Percentiles rank a stretch among this genome's conserved stretches.
phyloP scores from a whole-genome alignment of 2,329 filamentous ascomycete species.

The Phialophora chinensis region DNA sequence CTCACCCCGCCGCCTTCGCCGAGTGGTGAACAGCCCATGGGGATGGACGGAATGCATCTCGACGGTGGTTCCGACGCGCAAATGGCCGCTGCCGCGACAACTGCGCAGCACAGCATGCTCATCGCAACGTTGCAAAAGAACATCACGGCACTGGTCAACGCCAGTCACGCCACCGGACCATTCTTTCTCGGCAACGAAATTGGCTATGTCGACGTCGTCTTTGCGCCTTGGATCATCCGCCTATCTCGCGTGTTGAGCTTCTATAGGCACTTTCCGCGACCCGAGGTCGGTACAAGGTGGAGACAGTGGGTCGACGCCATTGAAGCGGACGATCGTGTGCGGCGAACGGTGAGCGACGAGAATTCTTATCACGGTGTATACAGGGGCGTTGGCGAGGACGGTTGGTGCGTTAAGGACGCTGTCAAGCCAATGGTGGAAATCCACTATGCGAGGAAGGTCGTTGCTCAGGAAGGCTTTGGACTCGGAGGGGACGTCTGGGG shows the following conservation, averaged over 20 bases:
- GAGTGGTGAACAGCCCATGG: constrained; percentile 13
- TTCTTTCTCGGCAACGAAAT: constrained; percentile 68
- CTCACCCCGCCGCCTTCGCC: constrained; percentile 43
- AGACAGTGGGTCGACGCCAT: constrained; percentile 73
- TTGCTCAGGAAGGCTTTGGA: constrained; percentile 38
- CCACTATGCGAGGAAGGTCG: constrained; percentile 33
- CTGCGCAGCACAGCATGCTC: constrained; percentile 35
- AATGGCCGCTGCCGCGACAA: constrained; percentile 12
- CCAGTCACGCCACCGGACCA: constrained; percentile 65
- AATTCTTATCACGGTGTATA: constrained; percentile 59
- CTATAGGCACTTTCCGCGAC: constrained; percentile 70
- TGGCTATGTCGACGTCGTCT: constrained; percentile 73
- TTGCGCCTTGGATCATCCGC: constrained; percentile 76
- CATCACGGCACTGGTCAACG: constrained; percentile 66
- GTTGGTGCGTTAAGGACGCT: constrained; percentile 30
- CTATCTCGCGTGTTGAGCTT: constrained; percentile 69
- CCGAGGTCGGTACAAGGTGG: constrained; percentile 69
- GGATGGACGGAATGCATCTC: constrained; percentile 21
- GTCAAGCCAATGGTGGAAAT: constrained; percentile 36
- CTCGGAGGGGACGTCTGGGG: constrained; percentile 38
- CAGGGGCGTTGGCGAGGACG: constrained; percentile 37
- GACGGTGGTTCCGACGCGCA: constrained; percentile 20
- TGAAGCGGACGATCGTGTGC: constrained; percentile 67
- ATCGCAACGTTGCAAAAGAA: constrained; percentile 60
- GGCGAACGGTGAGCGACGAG: constrained; percentile 70